Evolutionary conservation across 1,284 basidiomycete species (phyloP), one percentile per base, ranked within the genome.

Genomic region (Ustilago cynodontis): DNA sequence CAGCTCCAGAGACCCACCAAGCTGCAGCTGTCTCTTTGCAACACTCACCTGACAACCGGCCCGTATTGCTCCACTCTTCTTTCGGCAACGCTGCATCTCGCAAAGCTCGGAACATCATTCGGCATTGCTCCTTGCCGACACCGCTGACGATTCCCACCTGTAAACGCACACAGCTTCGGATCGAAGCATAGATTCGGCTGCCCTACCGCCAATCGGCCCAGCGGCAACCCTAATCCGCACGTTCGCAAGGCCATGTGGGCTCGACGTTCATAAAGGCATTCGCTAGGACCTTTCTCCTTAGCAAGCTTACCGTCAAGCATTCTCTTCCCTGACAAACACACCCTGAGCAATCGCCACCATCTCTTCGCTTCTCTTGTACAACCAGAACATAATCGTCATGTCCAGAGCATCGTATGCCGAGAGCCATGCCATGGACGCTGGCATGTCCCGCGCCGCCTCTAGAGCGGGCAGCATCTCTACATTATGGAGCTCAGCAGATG

Each of bases 401-500:
- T 65, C 65, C 20, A 51, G 52, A 8, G 33, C 58, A 10, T 67
- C 59, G 3, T 29, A 53, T 11, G 56, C 61, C 22, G 70, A 67
- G 45, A 56, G 56, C 41, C 71, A 73, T 7, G 61, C 64, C 1
- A 54, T 51, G 39, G 62, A 74, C 31, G 56, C 64, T 33, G 59
- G 47, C 58, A 55, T 76, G 62, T 65, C 68, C 13, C 45, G 74
- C 4, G 49, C 64, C 1, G 61, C 61, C 18, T 77, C 74, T 9
- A 63, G 74, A 43, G 61, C 74, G 13, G 77, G 66, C 31, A 79
- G 78, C 62, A 76, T 82, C 43, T 75, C 77, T 0, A 80, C 78
- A 6, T 22, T 81, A 2, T 81, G 81, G 81, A 80, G 75, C 68
- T 82, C 81, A 7, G 81, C 81, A 39, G 81, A 82, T 8, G 68